Evolutionary conservation across 139 green algal species (phyloP).

Genomic region (Picochlorum sp.): DNA sequence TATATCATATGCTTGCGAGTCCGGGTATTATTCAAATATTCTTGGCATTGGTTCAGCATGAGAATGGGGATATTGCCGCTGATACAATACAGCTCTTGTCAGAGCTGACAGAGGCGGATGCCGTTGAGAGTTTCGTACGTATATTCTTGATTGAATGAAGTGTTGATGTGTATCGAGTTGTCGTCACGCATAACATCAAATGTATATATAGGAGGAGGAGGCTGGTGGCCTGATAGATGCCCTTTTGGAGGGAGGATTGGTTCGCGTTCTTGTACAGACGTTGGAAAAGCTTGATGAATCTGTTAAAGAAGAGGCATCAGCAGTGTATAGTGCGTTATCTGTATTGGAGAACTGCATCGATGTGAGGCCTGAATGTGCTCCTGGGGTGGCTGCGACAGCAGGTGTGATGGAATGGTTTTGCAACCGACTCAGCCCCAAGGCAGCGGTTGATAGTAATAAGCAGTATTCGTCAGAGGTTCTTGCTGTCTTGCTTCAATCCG

Average conservation of each 20-base stretch:
- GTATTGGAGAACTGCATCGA: constrained; percentile 89
- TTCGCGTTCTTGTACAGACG: constrained; percentile 66
- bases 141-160: neutral
- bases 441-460: constrained; percentile 73
- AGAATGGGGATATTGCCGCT: constrained; percentile 87
- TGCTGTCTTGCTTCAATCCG: constrained; percentile 19
- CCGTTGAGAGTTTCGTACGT: constrained; percentile 39
- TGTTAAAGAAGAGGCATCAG: constrained; percentile 54
- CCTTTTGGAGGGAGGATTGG: constrained; percentile 56
- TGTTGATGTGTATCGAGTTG: too few species aligned
- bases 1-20: constrained; percentile 80
- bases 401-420: constrained; percentile 82
- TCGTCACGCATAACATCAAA: too few species aligned
- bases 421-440: constrained; percentile 43
- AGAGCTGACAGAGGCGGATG: constrained; percentile 85
- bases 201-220: constrained; percentile 46
- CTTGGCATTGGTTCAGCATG: constrained; percentile 76
- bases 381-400: neutral
- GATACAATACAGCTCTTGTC: constrained; percentile 69
- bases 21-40: constrained; percentile 50
- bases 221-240: constrained; percentile 51
- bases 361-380: constrained; percentile 44
- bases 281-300: constrained; percentile 60
- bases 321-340: constrained; percentile 65
- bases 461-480: constrained; percentile 82